Evolutionary conservation across 768 basidiomycete genomes (phyloP).

Genomic region (Boletus eberwhitei): DNA sequence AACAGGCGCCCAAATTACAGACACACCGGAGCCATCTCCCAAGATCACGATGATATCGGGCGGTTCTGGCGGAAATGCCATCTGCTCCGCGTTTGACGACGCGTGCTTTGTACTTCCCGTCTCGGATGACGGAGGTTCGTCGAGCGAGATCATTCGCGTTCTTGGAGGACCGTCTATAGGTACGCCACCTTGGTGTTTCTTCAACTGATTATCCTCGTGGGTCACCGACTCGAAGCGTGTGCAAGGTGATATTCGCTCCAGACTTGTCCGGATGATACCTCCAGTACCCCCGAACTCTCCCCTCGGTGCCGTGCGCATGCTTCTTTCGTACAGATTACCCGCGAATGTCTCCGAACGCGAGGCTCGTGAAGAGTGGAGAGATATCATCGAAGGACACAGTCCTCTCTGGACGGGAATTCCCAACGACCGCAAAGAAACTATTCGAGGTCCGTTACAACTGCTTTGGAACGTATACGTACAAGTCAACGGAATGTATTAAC

Average conservation of each 20-base stretch:
- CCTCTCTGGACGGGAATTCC: slow-evolving; percentile 82
- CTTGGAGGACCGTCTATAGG: slow-evolving; percentile 85
- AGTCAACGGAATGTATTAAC: background rate
- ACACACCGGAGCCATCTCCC: slow-evolving; percentile 16
- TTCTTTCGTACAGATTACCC: slow-evolving; percentile 81
- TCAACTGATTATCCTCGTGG: slow-evolving; percentile 9
- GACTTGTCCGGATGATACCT: slow-evolving; percentile 86
- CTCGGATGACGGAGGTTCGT: slow-evolving; percentile 94
- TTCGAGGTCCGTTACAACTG: slow-evolving; percentile 57
- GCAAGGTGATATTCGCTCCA: slow-evolving; percentile 82
- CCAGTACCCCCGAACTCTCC: slow-evolving; percentile 54
- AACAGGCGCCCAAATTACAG: slow-evolving; percentile 2
- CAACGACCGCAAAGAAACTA: slow-evolving; percentile 85
- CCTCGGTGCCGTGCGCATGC: slow-evolving; percentile 66
- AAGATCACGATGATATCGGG: slow-evolving; percentile 82
- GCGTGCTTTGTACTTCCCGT: slow-evolving; percentile 88
- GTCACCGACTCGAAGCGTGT: slow-evolving; percentile 1
- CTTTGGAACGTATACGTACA: background rate
- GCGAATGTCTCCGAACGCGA: slow-evolving; percentile 62
- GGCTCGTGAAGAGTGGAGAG: slow-evolving; percentile 87
- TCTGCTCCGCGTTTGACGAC: slow-evolving; percentile 77
- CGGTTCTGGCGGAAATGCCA: slow-evolving; percentile 91
- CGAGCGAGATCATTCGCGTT: slow-evolving; percentile 90
- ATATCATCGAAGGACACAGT: slow-evolving; percentile 87
- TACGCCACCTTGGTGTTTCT: slow-evolving; percentile 28